A percentile compares a stretch with the other conserved stretches of the same genome.
These are phyloP conservation scores for Alectoria sarmentosa DNA, from an alignment of 495 filamentous ascomycete species.

Conservation along the genomic window DNA sequence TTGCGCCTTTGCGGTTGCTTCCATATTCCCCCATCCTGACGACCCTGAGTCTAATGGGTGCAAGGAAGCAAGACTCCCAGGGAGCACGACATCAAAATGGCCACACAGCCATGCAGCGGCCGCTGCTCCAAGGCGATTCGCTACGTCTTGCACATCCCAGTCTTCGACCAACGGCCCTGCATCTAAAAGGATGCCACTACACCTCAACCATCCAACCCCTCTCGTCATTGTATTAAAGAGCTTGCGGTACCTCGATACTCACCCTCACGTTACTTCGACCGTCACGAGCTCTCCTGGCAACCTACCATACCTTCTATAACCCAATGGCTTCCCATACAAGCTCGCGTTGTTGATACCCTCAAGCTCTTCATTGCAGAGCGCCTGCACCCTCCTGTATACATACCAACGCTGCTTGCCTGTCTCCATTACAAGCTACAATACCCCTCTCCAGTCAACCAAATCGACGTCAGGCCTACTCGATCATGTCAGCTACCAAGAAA, in stretches of 20 bases:
- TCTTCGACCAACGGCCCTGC: conserved; percentile 13
- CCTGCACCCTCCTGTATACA: background rate
- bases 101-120: conserved; percentile 9
- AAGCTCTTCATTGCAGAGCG: background rate
- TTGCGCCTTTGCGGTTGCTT: conserved; percentile 15
- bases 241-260: conserved; percentile 22
- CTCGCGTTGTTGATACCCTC: background rate
- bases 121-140: conserved; percentile 1
- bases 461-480: background rate
- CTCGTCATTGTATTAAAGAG: conserved; percentile 25
- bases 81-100: conserved; percentile 5
- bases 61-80: conserved; percentile 2
- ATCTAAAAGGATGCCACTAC: conserved; percentile 14
- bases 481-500: conserved; percentile 21
- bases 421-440: conserved; percentile 2
- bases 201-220: conserved; percentile 18
- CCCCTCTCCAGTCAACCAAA: background rate
- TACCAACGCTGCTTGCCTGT: background rate
- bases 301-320: background rate
- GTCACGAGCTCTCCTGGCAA: conserved; percentile 15
- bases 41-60: conserved; percentile 1
- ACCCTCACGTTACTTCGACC: conserved; percentile 7
- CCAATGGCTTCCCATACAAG: background rate
- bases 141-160: conserved; percentile 5
- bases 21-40: conserved; percentile 2